These are phyloP conservation scores for Thelonectria olida DNA, from an alignment of 2,329 filamentous ascomycete species.

Conservation along the genomic window DNA sequence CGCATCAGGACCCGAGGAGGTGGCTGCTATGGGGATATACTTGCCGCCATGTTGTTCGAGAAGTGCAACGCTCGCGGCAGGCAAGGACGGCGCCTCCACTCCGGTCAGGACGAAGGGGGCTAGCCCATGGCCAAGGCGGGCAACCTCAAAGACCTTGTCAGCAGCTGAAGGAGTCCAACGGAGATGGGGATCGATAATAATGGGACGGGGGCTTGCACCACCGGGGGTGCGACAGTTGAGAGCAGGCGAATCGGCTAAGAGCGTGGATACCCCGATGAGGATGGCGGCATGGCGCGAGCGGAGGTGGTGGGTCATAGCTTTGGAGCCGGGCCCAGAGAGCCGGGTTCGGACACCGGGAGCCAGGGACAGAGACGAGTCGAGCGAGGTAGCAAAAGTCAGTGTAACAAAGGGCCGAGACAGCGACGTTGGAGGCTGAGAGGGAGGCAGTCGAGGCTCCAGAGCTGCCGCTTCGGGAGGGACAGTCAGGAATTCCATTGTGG, in stretches of 20 bases:
- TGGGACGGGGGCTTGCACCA: slow-evolving; percentile 73
- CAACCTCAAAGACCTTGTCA: slow-evolving; percentile 73
- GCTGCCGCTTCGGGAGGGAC: slow-evolving; percentile 45
- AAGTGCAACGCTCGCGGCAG: slow-evolving; percentile 52
- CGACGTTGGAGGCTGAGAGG: background rate
- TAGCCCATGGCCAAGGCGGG: slow-evolving; percentile 70
- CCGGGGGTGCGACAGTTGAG: slow-evolving; percentile 82
- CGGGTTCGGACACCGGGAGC: slow-evolving; percentile 82
- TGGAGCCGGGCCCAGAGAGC: slow-evolving; percentile 84
- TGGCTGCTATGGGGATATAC: slow-evolving; percentile 53
- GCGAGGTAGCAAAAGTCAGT: slow-evolving; percentile 88
- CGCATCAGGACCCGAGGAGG: slow-evolving; percentile 47
- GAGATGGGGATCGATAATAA: slow-evolving; percentile 82
- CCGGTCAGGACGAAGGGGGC: slow-evolving; percentile 78
- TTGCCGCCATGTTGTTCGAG: slow-evolving; percentile 62
- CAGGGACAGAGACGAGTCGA: slow-evolving; percentile 83
- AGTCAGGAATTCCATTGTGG: slow-evolving; percentile 47
- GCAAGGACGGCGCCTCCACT: slow-evolving; percentile 51
- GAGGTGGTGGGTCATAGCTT: slow-evolving; percentile 93
- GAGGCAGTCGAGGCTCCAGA: slow-evolving; percentile 46
- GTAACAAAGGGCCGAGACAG: slow-evolving; percentile 66
- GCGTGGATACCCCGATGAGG: slow-evolving; percentile 84
- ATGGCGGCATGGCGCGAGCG: slow-evolving; percentile 86
- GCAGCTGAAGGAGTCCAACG: slow-evolving; percentile 72
- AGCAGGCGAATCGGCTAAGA: slow-evolving; percentile 83